Conservation (phyloP, 257 asterid genomes). For the Agastache rugosa region DNA sequence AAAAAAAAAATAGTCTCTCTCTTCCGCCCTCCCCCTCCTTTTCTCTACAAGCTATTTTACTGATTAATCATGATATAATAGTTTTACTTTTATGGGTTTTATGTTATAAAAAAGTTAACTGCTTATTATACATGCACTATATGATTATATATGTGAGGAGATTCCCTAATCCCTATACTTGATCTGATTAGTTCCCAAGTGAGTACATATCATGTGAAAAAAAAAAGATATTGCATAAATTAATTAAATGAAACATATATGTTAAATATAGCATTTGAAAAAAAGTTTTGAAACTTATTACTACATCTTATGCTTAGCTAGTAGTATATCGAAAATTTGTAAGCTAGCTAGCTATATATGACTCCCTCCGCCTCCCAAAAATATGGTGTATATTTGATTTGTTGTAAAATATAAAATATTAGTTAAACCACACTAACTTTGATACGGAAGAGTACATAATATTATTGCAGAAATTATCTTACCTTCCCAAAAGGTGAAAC, state of each 20-base stretch:
- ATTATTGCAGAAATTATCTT: slow-evolving; percentile 8
- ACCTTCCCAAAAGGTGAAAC: slow-evolving; percentile 99
- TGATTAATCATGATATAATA: slow-evolving; percentile 4
- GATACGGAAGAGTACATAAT: no score
- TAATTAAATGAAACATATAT: neutral
- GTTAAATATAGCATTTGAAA: neutral
- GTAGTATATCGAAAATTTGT: no score
- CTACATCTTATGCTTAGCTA: no score
- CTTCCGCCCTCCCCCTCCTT: neutral
- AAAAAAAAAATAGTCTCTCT: no score
- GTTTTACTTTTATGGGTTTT: slow-evolving; percentile 40
- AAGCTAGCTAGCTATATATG: neutral
- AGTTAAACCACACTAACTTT: no score
- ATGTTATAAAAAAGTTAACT: slow-evolving; percentile 30
- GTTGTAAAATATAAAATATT: no score
- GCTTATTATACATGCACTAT: slow-evolving; percentile 5
- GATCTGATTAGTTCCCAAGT: neutral
- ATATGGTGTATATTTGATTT: no score
- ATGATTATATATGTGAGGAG: no score
- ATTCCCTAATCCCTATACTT: neutral
- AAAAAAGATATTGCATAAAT: neutral
- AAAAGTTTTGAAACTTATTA: neutral
- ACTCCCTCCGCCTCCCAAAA: no score
- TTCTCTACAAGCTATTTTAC: neutral
- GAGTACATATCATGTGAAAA: neutral